Evolutionary conservation across 345 rosid genomes (phyloP), one percentile per base, ranked within the genome.

Genomic region (Crucihimalaya himalaica): DNA sequence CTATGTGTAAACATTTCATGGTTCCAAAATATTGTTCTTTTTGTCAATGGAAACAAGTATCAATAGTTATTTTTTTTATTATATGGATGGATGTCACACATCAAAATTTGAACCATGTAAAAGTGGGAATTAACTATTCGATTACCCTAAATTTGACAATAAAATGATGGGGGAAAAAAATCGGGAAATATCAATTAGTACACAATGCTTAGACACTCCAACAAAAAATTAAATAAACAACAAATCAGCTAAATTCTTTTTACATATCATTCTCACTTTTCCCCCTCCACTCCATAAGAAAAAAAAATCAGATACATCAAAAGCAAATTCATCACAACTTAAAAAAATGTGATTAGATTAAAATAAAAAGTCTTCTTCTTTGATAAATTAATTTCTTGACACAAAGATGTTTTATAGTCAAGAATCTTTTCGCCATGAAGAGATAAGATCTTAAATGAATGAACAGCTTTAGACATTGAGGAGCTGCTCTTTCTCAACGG

Each of bases 241-340:
- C 80, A 77, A 71, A 77, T 70, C 80, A 63, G 56, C 76, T 76
- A 54, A 63, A 14, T 77, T 77, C 56, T 77, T 77, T 77, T 65
- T 77, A 77, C 80, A 77, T 32, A 63, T 31, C 71, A 47, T 77
- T 56, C 35, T 28, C 71, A 53, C 47, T 15, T 34, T 11, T n/a
- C 10, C 66, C 66, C 50, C 21, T 46, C 46, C 79, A 76, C 75
- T 34, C 75, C 79, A 68, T 29, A 68, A 74, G 18, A 1, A 8
- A 27, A 65, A 55, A 46, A 61, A 77, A 64, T 56, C 76, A 71
- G 70, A 71, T 63, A 64, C 76, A 63, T 23, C 52, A 70, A 54
- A 62, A 70, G 57, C 71, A 70, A 63, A 63, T 76, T 70, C 80
- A 77, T 77, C 80, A 77, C 80, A 77, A 42, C 79, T 63, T 42